Conservation (phyloP, 345 rosid species). For the Murraya paniculata region DNA sequence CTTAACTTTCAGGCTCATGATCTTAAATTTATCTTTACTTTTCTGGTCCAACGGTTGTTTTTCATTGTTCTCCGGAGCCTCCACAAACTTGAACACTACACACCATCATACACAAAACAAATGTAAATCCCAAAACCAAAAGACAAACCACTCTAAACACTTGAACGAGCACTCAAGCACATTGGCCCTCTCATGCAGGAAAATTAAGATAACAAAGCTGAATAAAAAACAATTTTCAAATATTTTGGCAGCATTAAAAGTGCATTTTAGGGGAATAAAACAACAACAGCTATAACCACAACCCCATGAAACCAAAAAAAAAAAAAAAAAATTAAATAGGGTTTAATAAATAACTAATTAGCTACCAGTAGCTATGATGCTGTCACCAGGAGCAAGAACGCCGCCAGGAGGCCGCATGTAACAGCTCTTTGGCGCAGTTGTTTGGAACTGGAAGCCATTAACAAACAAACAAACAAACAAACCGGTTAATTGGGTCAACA, state of each 20-base stretch:
- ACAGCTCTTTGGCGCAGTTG: conserved; percentile 96
- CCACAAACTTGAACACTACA: conserved; percentile 93
- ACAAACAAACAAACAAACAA: not conserved
- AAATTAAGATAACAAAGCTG: not conserved
- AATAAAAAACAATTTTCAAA: not conserved
- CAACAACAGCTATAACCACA: not conserved
- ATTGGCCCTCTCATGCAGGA: not conserved
- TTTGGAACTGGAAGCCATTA: conserved; percentile 68
- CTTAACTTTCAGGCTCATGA: conserved; percentile 89
- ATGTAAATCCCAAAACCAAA: not conserved
- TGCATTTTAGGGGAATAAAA: not conserved
- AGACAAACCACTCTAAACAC: not conserved
- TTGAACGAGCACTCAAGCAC: not conserved
- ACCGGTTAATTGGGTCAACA: not conserved
- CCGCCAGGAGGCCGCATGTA: conserved; percentile 99
- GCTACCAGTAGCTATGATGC: conserved; percentile 81
- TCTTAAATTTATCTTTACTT: conserved; percentile 90
- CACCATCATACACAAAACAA: not conserved
- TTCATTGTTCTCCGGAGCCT: conserved; percentile 85
- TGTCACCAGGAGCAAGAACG: conserved; percentile 89
- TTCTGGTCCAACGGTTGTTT: conserved; percentile 64
- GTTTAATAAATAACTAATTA: not conserved
- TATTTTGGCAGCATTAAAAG: not conserved
- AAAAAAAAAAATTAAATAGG: not conserved
- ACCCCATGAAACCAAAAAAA: not conserved